Evolutionary conservation across 78 protist species (phyloP).

Genomic region (Chrysochromulina parva): DNA sequence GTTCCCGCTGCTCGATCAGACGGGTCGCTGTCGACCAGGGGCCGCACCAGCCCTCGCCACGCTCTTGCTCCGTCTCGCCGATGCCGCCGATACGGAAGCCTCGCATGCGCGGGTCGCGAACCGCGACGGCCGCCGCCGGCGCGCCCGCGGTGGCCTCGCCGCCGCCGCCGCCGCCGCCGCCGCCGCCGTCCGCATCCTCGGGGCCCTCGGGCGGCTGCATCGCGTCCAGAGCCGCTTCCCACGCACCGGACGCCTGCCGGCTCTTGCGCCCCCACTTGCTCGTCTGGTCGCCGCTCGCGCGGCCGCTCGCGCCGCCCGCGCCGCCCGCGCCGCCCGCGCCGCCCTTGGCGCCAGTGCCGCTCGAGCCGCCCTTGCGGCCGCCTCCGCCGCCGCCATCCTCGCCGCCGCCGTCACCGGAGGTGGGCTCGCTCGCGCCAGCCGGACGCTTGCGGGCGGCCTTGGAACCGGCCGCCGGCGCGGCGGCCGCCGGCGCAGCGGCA

Average conservation of each 20-base stretch:
- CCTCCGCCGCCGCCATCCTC: too few relatives aligned
- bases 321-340: too few relatives aligned
- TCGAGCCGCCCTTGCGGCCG: too few relatives aligned
- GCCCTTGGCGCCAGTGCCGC: too few relatives aligned
- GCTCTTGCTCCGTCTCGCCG: conserved; percentile 9
- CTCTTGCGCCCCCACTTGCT: too few relatives aligned
- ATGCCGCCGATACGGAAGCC: conserved; percentile 17
- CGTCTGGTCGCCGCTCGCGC: too few relatives aligned
- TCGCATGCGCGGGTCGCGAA: conserved; percentile 1
- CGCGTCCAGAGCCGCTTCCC: conserved; percentile 8
- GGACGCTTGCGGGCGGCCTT: too few relatives aligned
- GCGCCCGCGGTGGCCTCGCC: neutral
- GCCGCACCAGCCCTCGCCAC: conserved; percentile 26
- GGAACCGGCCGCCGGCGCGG: too few relatives aligned
- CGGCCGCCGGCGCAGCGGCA: too few relatives aligned
- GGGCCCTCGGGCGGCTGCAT: neutral
- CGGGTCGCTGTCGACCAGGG: neutral
- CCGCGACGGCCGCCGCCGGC: neutral
- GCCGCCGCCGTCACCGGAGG: too few relatives aligned
- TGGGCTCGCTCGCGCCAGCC: too few relatives aligned
- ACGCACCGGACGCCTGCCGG: neutral
- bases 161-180: conserved; percentile 13
- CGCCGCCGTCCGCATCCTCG: neutral
- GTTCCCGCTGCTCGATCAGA: neutral
- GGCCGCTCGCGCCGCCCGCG: too few relatives aligned